phyloP scores from a whole-genome alignment of 2,329 filamentous ascomycete genomes.

The Leptosphaerulina australis region DNA sequence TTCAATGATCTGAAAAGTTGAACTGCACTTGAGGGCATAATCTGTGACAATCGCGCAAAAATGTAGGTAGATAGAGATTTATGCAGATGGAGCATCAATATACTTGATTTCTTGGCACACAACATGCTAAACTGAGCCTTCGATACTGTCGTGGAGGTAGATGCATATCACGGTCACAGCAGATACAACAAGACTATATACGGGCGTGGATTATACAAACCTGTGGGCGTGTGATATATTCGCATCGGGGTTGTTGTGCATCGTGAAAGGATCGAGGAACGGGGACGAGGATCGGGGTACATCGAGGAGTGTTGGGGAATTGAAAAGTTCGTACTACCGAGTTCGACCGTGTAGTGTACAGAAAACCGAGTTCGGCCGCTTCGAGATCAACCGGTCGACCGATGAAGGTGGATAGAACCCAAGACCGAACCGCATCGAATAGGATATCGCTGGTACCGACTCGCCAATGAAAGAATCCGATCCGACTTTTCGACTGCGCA shows the following conservation, averaged over 20 bases:
- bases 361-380: slow-evolving; percentile 36
- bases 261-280: slow-evolving; percentile 4
- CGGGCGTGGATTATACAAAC: slow-evolving; percentile 21
- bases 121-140: background rate
- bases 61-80: too few species aligned
- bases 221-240: slow-evolving; percentile 7
- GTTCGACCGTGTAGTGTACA: slow-evolving; percentile 49
- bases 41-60: too few species aligned
- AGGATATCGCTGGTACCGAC: slow-evolving; percentile 45
- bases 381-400: slow-evolving; percentile 44
- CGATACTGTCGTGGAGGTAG: background rate
- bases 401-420: slow-evolving; percentile 30
- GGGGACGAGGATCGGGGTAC: slow-evolving; percentile 20
- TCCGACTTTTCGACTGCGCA: slow-evolving; percentile 45
- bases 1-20: too few species aligned
- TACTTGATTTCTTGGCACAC: background rate
- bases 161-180: slow-evolving; percentile 7
- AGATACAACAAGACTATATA: slow-evolving; percentile 2
- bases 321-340: slow-evolving; percentile 40
- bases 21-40: too few species aligned
- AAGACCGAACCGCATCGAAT: slow-evolving; percentile 42
- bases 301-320: slow-evolving; percentile 25
- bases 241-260: slow-evolving; percentile 7
- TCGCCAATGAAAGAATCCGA: slow-evolving; percentile 41
- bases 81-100: too few species aligned